Evolutionary conservation across 2,329 filamentous ascomycete species (phyloP), one percentile per base, ranked within the genome.

Genomic region (Zasmidium citrigriseum): DNA sequence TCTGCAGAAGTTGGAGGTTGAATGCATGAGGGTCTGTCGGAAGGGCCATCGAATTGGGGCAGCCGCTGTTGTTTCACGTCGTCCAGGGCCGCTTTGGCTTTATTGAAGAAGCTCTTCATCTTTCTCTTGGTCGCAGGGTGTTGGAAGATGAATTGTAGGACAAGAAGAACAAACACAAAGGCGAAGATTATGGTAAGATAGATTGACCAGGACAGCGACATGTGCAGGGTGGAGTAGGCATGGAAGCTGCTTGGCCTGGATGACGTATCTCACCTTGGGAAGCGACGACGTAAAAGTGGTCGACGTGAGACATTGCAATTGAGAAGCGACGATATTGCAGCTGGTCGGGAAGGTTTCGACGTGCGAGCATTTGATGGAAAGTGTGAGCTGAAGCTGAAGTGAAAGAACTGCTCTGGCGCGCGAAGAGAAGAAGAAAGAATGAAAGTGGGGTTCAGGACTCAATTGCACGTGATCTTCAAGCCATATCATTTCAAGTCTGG

Each of bases 41-140:
- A 44, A 53, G 63, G 45, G 62, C 58, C 53, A 25, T 69, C 64
- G n/a, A 52, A 51, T 20, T 56, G 47, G 11, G 53, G 46, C 29
- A 56, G 56, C 14, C 34, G 34, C 52, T 51, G 53, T 46, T 22
- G 25, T 38, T 44, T 53, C 27, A 66, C 55, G 44, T 73, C 68
- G 46, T 71, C 64, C 38, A 75, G 59, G 4, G 64, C 60, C 1
- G 64, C 59, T 57, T 73, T 77, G 25, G 72, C 72, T 61, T 75
- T 77, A 58, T 70, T 63, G 52, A 77, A 48, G 60, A 77, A 71
- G 46, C 69, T 73, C 64, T 71, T 75, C 74, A 76, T 76, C 44
- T 16, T 64, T 45, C 49, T 29, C 57, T 53, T 46, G 24, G 50
- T 29, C 20, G 16, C 10, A 45, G 47, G 23, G 20, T 55, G 46